These are phyloP conservation scores for Macrolepiota dolichaula DNA, from an alignment of 768 basidiomycete genomes.

Conservation along the genomic window DNA sequence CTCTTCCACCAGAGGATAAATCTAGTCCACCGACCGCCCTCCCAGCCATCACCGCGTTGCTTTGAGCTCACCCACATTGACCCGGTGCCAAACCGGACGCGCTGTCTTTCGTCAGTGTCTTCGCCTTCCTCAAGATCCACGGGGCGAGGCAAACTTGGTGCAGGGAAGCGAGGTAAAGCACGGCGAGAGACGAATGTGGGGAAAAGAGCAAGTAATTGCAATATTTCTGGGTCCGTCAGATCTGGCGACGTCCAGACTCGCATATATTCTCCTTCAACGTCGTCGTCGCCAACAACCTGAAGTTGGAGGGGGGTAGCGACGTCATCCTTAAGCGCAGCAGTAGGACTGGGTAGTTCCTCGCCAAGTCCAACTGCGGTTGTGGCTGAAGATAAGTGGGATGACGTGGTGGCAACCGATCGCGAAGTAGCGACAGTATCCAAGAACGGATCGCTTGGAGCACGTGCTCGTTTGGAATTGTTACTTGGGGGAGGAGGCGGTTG, in stretches of 20 bases:
- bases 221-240: slow-evolving; percentile 70
- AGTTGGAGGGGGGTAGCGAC: slow-evolving; percentile 24
- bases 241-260: slow-evolving; percentile 83
- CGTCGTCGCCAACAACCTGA: slow-evolving; percentile 25
- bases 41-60: slow-evolving; percentile 60
- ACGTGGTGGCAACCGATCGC: slow-evolving; percentile 49
- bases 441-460: slow-evolving; percentile 80
- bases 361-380: slow-evolving; percentile 19
- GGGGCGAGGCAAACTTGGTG: slow-evolving; percentile 28
- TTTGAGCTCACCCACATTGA: slow-evolving; percentile 73
- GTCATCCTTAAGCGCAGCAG: slow-evolving; percentile 34
- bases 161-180: slow-evolving; percentile 69
- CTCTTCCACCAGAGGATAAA: slow-evolving; percentile 78
- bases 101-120: slow-evolving; percentile 50
- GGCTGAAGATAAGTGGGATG: slow-evolving; percentile 42
- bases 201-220: slow-evolving; percentile 67
- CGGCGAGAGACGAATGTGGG: slow-evolving; percentile 72
- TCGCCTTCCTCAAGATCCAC: slow-evolving; percentile 71
- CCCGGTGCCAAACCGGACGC: slow-evolving; percentile 78
- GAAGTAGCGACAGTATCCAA: slow-evolving; percentile 62
- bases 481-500: slow-evolving; percentile 32
- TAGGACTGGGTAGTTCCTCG: slow-evolving; percentile 40
- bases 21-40: slow-evolving; percentile 77
- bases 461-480: slow-evolving; percentile 56
- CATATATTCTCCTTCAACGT: slow-evolving; percentile 48